Conservation (phyloP, 2,329 filamentous ascomycete genomes). For the Aschersonia sp. region DNA sequence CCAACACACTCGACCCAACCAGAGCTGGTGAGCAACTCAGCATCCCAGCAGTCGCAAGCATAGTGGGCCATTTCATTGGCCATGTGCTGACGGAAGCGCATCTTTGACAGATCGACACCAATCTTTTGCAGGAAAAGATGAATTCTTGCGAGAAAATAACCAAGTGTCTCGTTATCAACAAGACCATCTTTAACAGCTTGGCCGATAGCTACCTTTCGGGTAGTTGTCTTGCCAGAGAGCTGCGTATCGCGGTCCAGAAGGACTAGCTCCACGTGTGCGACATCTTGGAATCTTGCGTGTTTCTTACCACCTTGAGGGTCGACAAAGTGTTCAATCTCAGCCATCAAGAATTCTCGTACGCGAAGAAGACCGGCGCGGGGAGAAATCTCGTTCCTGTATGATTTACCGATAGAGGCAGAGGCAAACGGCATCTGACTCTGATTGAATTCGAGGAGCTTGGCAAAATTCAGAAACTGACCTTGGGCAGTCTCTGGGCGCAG, state of each 20-base stretch:
- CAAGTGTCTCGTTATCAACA: constrained; percentile 94
- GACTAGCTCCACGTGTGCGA: constrained; percentile 70
- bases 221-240: constrained; percentile 68
- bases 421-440: constrained; percentile 92
- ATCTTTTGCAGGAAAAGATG: constrained; percentile 81
- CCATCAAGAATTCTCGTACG: constrained; percentile 96
- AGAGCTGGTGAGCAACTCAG: constrained; percentile 78
- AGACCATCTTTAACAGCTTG: constrained; percentile 70
- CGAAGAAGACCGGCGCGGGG: constrained; percentile 81
- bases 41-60: constrained; percentile 95
- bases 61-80: constrained; percentile 69
- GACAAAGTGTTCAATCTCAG: constrained; percentile 97
- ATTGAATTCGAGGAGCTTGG: constrained; percentile 93
- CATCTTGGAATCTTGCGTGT: constrained; percentile 74
- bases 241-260: constrained; percentile 79
- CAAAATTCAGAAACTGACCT: constrained; percentile 95
- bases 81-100: constrained; percentile 98
- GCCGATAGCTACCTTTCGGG: constrained; percentile 63
- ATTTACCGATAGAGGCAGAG: constrained; percentile 93
- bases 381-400: constrained; percentile 96
- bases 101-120: constrained; percentile 73
- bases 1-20: constrained; percentile 99
- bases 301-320: constrained; percentile 93
- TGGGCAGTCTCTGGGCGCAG: constrained; percentile 91
- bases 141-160: constrained; percentile 93